Base-by-base conservation (phyloP, 345 rosid genomes). In the Populus deltoides region DNA sequence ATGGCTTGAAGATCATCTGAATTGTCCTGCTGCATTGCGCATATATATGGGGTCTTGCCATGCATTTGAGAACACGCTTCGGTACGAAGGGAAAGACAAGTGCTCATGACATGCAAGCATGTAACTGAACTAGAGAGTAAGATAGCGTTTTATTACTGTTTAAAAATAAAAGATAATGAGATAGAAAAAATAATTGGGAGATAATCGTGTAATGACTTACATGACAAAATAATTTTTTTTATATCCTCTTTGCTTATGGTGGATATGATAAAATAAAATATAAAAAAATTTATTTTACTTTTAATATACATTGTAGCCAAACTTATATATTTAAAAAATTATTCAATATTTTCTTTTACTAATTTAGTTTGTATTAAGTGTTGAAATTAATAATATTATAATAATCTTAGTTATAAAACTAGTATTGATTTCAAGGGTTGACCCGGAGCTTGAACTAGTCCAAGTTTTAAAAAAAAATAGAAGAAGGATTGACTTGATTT, bases 11-110 rank as follows among this genome's bases (percentile, higher is more conserved):
- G 93, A 88, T 92, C 93, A 70, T 85, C 78, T 20, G 93, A 85
- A 25, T 61, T 27, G 83, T 94, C 97, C 78, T 88, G 88, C 79
- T 90, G 97, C 88, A 92, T 90, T 49, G 88, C 74, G 71, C 93
- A 89, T 66, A 90, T 66, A 86, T 94, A 84, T 24, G 88, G 90
- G 27, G 94, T 92, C 83, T 97, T 91, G 65, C 65, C 39, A 70
- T 68, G 69, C 18, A 75, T 55, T 76, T 62, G 18, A 69, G 18
- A 70, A 61, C 16, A 66, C 53, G 38, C 27, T 72, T 79, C 69
- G 73, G 55, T 61, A 2, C 7, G 57, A 71, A 33, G 55, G 55
- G 27, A 27, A 5, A 36, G 11, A 45, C 36, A 13, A 25, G 31
- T 29, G 20, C 16, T 63, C 6, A 27, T 31, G 5, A 18, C 24